A percentile compares a stretch with the other conserved stretches of the same genome.
Conservation (phyloP, 2,329 filamentous ascomycete genomes). For the Alternaria sp. region DNA sequence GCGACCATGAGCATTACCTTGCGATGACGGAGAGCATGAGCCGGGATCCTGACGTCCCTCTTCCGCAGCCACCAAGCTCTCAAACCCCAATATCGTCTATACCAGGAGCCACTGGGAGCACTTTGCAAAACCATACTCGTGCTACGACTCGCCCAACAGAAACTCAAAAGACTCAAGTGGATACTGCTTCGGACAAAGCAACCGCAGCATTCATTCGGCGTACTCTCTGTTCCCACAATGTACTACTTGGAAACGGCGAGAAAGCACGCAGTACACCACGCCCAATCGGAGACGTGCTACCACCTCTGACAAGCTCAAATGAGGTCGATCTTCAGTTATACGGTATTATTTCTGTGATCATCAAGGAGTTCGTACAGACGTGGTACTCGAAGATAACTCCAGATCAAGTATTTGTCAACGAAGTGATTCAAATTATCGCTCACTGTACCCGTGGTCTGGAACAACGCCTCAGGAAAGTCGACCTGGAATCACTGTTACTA, state of each 20-base stretch:
- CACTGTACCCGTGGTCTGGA: conserved; percentile 90
- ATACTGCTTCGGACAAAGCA: conserved; percentile 74
- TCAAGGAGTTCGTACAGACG: conserved; percentile 87
- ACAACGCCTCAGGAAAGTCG: conserved; percentile 81
- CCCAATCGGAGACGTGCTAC: conserved; percentile 82
- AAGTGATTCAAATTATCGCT: conserved; percentile 88
- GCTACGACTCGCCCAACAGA: conserved; percentile 28
- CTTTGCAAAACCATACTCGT: conserved; percentile 27
- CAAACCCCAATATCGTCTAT: conserved; percentile 25
- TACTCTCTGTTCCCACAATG: conserved; percentile 76
- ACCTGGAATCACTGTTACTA: conserved; percentile 81
- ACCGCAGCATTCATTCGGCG: conserved; percentile 83
- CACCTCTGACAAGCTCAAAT: conserved; percentile 91
- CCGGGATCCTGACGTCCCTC: conserved; percentile 30
- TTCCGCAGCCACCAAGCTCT: conserved; percentile 31
- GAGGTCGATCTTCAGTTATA: conserved; percentile 94
- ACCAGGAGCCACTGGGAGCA: conserved; percentile 17
- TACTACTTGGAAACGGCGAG: conserved; percentile 59
- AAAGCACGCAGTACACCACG: conserved; percentile 65
- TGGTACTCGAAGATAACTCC: conserved; percentile 96
- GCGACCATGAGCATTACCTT: conserved; percentile 26
- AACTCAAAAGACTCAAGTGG: conserved; percentile 35
- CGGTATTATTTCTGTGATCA: conserved; percentile 85
- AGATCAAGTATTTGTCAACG: conserved; percentile 85
- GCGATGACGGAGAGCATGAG: conserved; percentile 41